These are phyloP conservation scores for Aspergillus phoenicis DNA, from an alignment of 2,329 filamentous ascomycete genomes.

Conservation along the genomic window DNA sequence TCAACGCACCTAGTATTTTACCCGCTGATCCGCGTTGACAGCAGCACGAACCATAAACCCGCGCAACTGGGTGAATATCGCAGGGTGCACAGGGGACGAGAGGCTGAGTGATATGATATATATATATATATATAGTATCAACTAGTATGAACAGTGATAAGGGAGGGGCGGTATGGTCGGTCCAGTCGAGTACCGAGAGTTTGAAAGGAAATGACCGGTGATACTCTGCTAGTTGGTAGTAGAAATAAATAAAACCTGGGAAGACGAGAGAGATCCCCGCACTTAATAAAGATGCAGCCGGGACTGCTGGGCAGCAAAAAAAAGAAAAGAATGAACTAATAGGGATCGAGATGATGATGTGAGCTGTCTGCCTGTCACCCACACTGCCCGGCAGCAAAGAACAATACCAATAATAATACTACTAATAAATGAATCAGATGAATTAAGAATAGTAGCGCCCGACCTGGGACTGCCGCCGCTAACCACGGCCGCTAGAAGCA, in stretches of 20 bases:
- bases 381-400: background rate
- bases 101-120: background rate
- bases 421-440: background rate
- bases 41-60: constrained; percentile 1
- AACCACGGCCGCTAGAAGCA: background rate
- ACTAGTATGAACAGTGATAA: background rate
- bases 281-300: background rate
- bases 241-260: background rate
- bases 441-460: background rate
- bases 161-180: background rate
- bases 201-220: background rate
- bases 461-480: constrained; percentile 7
- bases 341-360: background rate
- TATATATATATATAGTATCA: background rate
- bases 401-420: background rate
- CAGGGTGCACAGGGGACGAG: background rate
- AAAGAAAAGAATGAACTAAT: background rate
- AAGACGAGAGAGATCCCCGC: background rate
- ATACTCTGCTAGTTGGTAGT: background rate
- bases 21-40: background rate
- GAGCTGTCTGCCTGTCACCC: background rate
- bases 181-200: background rate
- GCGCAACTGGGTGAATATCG: background rate
- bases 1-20: background rate
- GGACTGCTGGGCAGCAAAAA: background rate